A percentile compares a stretch with the other conserved stretches of the same genome.
phyloP scores from a whole-genome alignment of 2,329 filamentous ascomycete species.

The Colletotrichum acutatum region DNA sequence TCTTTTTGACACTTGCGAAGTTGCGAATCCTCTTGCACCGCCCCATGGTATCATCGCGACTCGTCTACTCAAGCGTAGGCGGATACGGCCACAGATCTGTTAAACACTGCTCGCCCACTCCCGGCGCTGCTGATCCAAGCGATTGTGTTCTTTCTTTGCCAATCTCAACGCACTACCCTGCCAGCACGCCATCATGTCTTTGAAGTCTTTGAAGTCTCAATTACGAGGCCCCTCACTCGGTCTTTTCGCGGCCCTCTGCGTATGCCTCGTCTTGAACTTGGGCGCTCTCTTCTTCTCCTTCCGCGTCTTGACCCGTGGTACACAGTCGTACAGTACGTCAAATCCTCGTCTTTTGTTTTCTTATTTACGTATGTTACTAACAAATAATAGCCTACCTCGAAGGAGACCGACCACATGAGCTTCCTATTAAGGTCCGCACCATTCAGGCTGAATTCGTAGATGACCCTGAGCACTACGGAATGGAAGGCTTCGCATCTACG shows the following conservation, averaged over 20 bases:
- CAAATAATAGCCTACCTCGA: not conserved
- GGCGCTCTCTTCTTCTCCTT: not conserved
- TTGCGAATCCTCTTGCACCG: not conserved
- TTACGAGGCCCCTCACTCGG: not conserved
- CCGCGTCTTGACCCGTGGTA: not conserved
- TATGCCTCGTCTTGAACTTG: not conserved
- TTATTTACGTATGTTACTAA: not conserved
- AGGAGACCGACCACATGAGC: not conserved
- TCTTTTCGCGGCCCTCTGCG: not conserved
- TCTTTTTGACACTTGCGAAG: not conserved
- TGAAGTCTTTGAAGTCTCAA: not conserved
- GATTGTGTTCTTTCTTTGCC: not conserved
- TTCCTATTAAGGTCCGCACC: not conserved
- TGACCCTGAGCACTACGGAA: not conserved
- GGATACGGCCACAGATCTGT: not conserved
- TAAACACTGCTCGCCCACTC: not conserved
- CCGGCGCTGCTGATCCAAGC: not conserved
- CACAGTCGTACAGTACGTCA: not conserved
- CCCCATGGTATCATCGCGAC: not conserved
- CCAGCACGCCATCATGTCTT: not conserved
- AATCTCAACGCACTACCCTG: not conserved
- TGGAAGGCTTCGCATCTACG: not conserved
- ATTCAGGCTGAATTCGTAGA: not conserved
- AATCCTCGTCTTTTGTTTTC: not conserved
- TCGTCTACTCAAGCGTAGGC: not conserved